These are phyloP conservation scores for Cladosporium sp. DNA, from an alignment of 2,329 filamentous ascomycete genomes.

Conservation along the genomic window DNA sequence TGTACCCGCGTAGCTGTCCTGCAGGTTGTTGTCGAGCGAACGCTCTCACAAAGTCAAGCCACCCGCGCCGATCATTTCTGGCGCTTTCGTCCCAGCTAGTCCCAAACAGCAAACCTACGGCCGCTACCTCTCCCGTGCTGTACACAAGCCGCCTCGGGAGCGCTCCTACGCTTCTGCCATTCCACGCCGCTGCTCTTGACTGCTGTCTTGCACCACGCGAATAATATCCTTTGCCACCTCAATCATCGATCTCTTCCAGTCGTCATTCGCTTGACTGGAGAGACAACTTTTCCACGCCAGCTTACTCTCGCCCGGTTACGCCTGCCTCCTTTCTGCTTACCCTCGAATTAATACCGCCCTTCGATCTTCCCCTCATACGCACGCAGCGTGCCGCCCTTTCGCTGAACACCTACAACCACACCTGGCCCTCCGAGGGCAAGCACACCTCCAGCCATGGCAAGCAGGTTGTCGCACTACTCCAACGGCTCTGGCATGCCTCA, in stretches of 20 bases:
- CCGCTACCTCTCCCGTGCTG: neutral
- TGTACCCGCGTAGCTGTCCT: neutral
- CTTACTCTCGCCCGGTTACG: neutral
- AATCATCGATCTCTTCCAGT: neutral
- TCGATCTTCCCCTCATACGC: neutral
- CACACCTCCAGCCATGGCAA: slow-evolving; percentile 48
- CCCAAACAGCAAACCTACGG: neutral
- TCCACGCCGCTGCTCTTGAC: neutral
- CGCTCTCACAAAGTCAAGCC: neutral
- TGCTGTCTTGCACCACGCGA: neutral
- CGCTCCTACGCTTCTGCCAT: neutral
- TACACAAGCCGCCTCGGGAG: slow-evolving; percentile 1
- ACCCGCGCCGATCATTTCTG: neutral
- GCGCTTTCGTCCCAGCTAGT: neutral
- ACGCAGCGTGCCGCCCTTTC: neutral
- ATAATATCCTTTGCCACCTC: neutral
- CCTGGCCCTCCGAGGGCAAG: neutral
- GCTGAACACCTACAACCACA: neutral
- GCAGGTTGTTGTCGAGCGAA: slow-evolving; percentile 1
- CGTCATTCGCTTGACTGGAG: slow-evolving; percentile 11
- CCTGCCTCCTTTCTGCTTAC: slow-evolving; percentile 10
- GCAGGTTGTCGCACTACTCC: slow-evolving; percentile 60
- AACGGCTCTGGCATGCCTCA: slow-evolving; percentile 53
- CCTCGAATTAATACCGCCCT: neutral
- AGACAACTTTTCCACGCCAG: neutral